Base-by-base conservation (phyloP, 768 basidiomycete species). In the Cystofilobasidium macerans region DNA sequence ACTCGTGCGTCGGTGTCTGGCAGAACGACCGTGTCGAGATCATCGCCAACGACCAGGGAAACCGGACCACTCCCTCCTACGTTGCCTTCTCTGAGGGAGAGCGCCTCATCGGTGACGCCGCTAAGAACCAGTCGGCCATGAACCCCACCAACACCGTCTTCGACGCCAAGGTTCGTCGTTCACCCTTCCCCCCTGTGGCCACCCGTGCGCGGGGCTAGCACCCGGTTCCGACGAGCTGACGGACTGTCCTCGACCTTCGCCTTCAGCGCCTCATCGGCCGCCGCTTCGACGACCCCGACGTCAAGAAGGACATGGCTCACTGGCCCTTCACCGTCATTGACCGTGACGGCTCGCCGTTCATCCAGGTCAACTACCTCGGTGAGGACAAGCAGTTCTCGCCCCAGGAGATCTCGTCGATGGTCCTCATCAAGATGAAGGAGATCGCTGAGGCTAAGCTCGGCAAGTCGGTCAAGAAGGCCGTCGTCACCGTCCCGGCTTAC, bases 331-430 rank as follows among this genome's bases (percentile, higher is more conserved):
- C 87, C 78, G 93, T 97, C 73, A 81, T 92, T 71, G 94, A 95
- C 78, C 91, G 88, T 78, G 92, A 95, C 71, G 94, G 94, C 69
- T 94, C 95, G 64, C 95, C 95, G 60, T 79, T 91, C 79, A 92
- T 98, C 82, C 66, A 74, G 71, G 92, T 98, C 70, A 83, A 90
- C 74, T 98, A 99, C 80, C 86, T 95, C 69, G 82, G 83, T 70
- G 93, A 98, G 77, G 87, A 87, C 70, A 97, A 97, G 81, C 87
- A 86, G 67, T 98, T 97, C 82, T 90, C 86, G 72, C 95, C 90
- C 63, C 93, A 93, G 80, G 95, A 99, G 79, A 92, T 99, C 76
- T 99, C 95, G n/a, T 88, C 95, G 70, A 99, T 98, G 95, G 95
- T 99, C 72, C 86, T 99, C 73, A 83, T 82, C 70, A 99, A 99